These are phyloP conservation scores for Cyclotella sp. DNA, from an alignment of 108 stramenopile species.

Conservation along the genomic window DNA sequence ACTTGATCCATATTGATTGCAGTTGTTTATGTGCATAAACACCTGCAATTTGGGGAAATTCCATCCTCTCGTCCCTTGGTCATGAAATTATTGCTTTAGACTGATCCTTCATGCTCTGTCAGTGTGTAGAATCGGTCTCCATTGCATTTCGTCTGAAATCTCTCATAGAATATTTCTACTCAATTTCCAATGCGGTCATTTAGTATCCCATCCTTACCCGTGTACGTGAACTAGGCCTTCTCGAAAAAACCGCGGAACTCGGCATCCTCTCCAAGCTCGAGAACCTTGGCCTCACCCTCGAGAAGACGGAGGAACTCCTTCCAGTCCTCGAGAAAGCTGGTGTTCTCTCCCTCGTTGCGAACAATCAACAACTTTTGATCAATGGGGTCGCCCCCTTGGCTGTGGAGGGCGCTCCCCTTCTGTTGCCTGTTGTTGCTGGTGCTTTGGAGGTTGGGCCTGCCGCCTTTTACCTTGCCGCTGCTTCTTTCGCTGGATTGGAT, in stretches of 20 bases:
- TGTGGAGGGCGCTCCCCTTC: constrained; percentile 82
- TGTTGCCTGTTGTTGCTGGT: constrained; percentile 77
- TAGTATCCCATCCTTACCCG: constrained; percentile 86
- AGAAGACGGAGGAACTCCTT: constrained; percentile 73
- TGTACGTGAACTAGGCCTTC: constrained; percentile 85
- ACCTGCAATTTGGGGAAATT: too few relatives aligned
- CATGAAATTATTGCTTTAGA: too few relatives aligned
- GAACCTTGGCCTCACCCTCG: constrained; percentile 78
- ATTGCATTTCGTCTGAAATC: background rate
- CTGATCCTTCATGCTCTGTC: too few relatives aligned
- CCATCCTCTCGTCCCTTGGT: too few relatives aligned
- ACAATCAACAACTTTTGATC: constrained; percentile 88
- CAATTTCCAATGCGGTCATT: background rate
- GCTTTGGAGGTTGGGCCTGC: constrained; percentile 77
- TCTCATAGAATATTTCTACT: background rate
- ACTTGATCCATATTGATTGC: too few relatives aligned
- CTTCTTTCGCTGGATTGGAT: constrained; percentile 61
- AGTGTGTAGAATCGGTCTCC: too few relatives aligned
- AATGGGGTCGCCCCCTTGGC: constrained; percentile 79
- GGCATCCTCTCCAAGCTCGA: constrained; percentile 87
- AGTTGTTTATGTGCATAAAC: too few relatives aligned
- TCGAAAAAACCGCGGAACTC: constrained; percentile 77
- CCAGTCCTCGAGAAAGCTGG: constrained; percentile 77
- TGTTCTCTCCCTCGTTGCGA: constrained; percentile 72
- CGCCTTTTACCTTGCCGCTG: constrained; percentile 77